These are phyloP conservation scores for Durio zibethinus DNA, from an alignment of 345 rosid genomes.

Conservation along the genomic window DNA sequence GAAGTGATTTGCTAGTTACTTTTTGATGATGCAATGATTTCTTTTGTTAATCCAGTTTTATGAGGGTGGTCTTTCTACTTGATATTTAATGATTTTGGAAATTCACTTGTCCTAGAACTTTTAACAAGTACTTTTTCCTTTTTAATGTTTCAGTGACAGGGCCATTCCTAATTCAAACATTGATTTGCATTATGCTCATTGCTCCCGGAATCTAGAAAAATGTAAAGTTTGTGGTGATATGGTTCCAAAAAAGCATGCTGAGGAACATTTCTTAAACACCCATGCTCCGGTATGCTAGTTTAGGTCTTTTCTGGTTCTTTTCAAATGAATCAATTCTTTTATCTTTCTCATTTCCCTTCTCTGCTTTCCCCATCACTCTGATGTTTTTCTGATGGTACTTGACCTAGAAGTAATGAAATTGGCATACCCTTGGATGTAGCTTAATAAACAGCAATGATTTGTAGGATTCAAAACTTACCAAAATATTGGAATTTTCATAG, in stretches of 20 bases:
- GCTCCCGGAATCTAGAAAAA: conserved; percentile 86
- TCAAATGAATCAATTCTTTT: neutral
- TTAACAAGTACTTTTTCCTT: conserved; percentile 8
- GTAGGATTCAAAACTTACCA: neutral
- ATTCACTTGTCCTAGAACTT: neutral
- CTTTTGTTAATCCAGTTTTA: neutral
- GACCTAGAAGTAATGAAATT: neutral
- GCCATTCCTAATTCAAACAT: conserved; percentile 74
- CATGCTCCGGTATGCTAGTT: conserved; percentile 82
- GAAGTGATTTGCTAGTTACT: neutral
- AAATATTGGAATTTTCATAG: neutral
- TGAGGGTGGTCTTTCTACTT: neutral
- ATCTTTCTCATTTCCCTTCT: neutral
- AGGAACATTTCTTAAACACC: conserved; percentile 79
- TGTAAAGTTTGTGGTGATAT: conserved; percentile 94
- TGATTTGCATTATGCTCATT: conserved; percentile 87
- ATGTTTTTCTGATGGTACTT: neutral
- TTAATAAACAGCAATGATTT: neutral
- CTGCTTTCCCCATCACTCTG: neutral
- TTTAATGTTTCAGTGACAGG: conserved; percentile 61
- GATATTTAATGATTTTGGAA: neutral
- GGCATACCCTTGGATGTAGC: neutral
- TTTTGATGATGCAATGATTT: neutral
- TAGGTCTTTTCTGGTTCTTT: conserved; percentile 22
- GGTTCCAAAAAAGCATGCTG: conserved; percentile 81